phyloP scores from a whole-genome alignment of 1,284 basidiomycete genomes.

The Porogramme epimiltina region DNA sequence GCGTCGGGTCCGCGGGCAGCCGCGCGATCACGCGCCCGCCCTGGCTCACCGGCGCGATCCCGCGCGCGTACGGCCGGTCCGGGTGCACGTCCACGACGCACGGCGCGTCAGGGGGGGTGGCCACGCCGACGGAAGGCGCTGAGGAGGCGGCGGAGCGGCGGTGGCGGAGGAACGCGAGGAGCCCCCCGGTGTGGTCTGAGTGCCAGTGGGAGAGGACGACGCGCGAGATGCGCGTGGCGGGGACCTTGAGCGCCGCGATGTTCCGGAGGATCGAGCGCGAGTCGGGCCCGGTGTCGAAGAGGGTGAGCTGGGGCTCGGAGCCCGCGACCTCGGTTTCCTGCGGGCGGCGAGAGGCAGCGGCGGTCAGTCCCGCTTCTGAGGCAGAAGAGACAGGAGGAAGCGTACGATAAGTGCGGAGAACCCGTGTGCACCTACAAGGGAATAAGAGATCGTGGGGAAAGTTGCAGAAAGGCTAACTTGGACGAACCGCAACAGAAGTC shows the following conservation, averaged over 20 bases:
- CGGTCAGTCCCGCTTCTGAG: neutral
- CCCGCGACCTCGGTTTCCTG: slow-evolving; percentile 44
- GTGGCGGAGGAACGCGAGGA: slow-evolving; percentile 60
- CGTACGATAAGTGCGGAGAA: slow-evolving; percentile 77
- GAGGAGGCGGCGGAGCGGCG: slow-evolving; percentile 31
- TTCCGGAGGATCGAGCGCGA: slow-evolving; percentile 72
- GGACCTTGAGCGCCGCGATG: slow-evolving; percentile 58
- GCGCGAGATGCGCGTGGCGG: slow-evolving; percentile 56
- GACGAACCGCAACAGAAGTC: slow-evolving; percentile 73
- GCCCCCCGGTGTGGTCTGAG: slow-evolving; percentile 77
- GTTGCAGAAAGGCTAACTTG: neutral
- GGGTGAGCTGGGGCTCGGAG: slow-evolving; percentile 41
- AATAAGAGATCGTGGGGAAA: neutral
- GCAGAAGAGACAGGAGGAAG: neutral
- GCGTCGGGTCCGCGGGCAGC: slow-evolving; percentile 70
- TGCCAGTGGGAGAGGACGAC: slow-evolving; percentile 85
- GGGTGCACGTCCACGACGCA: slow-evolving; percentile 77
- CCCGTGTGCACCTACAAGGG: slow-evolving; percentile 70
- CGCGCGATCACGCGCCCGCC: slow-evolving; percentile 56
- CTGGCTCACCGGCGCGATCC: slow-evolving; percentile 55
- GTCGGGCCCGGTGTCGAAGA: slow-evolving; percentile 86
- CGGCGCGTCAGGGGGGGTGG: slow-evolving; percentile 24
- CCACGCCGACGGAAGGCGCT: too few species aligned
- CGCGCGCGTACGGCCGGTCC: slow-evolving; percentile 70
- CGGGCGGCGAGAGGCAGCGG: too few species aligned